These are phyloP conservation scores for Thymus mandschuricus DNA, from an alignment of 257 asterid genomes.

Conservation along the genomic window DNA sequence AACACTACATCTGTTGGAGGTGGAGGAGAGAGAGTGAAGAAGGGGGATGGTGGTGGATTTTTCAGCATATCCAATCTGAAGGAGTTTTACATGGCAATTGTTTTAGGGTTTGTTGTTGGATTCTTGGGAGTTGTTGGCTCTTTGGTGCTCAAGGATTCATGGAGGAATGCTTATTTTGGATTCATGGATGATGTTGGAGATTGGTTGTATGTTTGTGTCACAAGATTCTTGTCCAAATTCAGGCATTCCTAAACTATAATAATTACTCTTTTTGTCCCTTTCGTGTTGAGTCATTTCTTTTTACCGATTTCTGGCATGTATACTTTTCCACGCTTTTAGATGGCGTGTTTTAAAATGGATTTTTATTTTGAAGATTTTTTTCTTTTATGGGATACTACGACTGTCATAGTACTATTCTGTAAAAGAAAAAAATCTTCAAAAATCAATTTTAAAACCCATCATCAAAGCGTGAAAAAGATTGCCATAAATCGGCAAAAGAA, in stretches of 20 bases:
- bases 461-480: no score
- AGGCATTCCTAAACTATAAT: background rate
- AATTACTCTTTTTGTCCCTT: no score
- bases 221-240: background rate
- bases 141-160: slow-evolving; percentile 29
- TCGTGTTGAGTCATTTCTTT: no score
- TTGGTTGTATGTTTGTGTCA: slow-evolving; percentile 23
- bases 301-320: no score
- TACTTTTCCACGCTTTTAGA: no score
- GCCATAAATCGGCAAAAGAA: no score
- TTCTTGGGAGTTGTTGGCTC: slow-evolving; percentile 40
- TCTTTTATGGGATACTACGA: no score
- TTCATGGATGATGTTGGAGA: slow-evolving; percentile 4
- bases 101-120: slow-evolving; percentile 36
- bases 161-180: slow-evolving; percentile 25
- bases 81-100: slow-evolving; percentile 25
- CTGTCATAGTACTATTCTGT: no score
- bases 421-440: no score
- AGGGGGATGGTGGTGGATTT: background rate
- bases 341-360: no score
- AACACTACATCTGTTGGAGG: background rate
- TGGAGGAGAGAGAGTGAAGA: background rate
- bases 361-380: no score
- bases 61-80: background rate
- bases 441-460: no score